These are phyloP conservation scores for Chaetomium globosum DNA, from an alignment of 2,329 filamentous ascomycete genomes.

Conservation along the genomic window DNA sequence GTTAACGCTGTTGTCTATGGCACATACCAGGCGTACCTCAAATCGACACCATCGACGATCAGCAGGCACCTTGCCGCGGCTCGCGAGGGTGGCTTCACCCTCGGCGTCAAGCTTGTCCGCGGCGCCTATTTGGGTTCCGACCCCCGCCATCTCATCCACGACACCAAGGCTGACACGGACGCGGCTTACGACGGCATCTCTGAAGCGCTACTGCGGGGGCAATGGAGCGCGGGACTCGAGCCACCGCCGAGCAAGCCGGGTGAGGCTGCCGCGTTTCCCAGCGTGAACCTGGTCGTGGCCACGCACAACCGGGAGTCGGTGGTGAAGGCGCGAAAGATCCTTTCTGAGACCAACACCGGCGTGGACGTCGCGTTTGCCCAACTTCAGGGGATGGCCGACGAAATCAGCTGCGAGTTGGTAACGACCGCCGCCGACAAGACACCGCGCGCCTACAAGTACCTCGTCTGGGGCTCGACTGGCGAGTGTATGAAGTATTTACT, in stretches of 20 bases:
- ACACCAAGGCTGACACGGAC: constrained; percentile 72
- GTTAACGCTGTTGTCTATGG: constrained; percentile 73
- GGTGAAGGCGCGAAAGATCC: constrained; percentile 55
- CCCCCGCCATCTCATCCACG: constrained; percentile 69
- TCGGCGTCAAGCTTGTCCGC: constrained; percentile 75
- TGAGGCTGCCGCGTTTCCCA: constrained; percentile 51
- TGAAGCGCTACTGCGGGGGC: constrained; percentile 64
- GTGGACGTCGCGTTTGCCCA: constrained; percentile 68
- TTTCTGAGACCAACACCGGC: constrained; percentile 47
- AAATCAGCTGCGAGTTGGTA: constrained; percentile 71
- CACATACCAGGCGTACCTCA: constrained; percentile 78
- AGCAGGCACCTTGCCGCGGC: constrained; percentile 63
- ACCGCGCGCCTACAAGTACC: constrained; percentile 62
- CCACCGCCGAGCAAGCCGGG: constrained; percentile 42
- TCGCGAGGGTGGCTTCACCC: constrained; percentile 60
- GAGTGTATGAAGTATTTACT: constrained; percentile 88
- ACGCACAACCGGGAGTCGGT: constrained; percentile 81
- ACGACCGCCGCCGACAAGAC: constrained; percentile 26
- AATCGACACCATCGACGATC: constrained; percentile 60
- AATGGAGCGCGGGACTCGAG: constrained; percentile 60
- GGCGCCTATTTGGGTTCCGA: constrained; percentile 74
- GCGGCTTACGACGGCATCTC: constrained; percentile 72
- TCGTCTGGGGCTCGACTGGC: constrained; percentile 69
- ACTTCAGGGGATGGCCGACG: constrained; percentile 94
- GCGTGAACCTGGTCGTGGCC: constrained; percentile 70